Percentiles rank a stretch among this genome's conserved stretches.
Conservation (phyloP, 1,139 yeast genomes). For the Debaryomyces subglobosus region DNA sequence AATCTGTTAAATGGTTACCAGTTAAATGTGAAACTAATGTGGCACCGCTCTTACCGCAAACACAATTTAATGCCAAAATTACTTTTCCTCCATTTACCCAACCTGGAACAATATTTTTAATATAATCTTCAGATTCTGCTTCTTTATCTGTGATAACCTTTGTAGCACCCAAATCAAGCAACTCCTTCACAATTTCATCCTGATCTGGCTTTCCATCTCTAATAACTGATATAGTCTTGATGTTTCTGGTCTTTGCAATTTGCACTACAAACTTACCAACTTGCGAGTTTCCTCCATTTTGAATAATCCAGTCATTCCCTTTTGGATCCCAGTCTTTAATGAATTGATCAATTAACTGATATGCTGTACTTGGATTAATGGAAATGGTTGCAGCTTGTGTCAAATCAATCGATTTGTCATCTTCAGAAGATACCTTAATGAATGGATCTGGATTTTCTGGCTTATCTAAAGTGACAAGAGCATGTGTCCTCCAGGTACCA, state of each 20-base stretch:
- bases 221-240: slow-evolving; percentile 34
- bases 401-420: slow-evolving; percentile 18
- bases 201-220: slow-evolving; percentile 34
- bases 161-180: slow-evolving; percentile 34
- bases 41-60: slow-evolving; percentile 32
- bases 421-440: slow-evolving; percentile 20
- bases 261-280: slow-evolving; percentile 36
- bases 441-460: slow-evolving; percentile 24
- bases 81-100: slow-evolving; percentile 39
- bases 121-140: slow-evolving; percentile 62
- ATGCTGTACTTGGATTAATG: slow-evolving; percentile 40
- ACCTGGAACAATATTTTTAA: slow-evolving; percentile 41
- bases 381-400: slow-evolving; percentile 38
- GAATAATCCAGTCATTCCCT: slow-evolving; percentile 37
- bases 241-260: slow-evolving; percentile 25
- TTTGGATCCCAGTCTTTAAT: slow-evolving; percentile 28
- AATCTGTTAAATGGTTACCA: slow-evolving; percentile 20
- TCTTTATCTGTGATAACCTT: slow-evolving; percentile 44
- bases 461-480: slow-evolving; percentile 20
- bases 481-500: slow-evolving; percentile 42
- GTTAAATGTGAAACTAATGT: slow-evolving; percentile 29
- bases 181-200: slow-evolving; percentile 24
- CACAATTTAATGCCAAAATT: slow-evolving; percentile 36
- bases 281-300: slow-evolving; percentile 40
- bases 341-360: slow-evolving; percentile 31